These are phyloP conservation scores for Rhamnella rubrinervis DNA, from an alignment of 331 rosid species.

Conservation along the genomic window DNA sequence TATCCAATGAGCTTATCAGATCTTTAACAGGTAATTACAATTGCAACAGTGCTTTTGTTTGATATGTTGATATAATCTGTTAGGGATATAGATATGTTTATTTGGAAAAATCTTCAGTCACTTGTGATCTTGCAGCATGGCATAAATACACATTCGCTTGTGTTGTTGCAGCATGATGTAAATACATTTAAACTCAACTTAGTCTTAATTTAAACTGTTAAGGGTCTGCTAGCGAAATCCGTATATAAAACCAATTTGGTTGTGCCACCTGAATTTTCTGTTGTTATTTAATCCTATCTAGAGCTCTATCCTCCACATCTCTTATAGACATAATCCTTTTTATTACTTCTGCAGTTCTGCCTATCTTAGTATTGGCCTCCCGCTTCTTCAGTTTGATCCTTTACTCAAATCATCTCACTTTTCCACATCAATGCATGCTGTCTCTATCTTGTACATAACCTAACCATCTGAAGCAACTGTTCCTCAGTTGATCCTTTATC, in stretches of 20 bases:
- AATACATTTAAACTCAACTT: too few relatives aligned
- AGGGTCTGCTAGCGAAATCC: too few relatives aligned
- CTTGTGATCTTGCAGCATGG: too few relatives aligned
- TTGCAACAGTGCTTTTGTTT: slow-evolving; percentile 5
- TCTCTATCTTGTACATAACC: too few relatives aligned
- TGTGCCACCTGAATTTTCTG: background rate
- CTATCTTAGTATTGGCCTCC: background rate
- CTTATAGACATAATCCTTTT: too few relatives aligned
- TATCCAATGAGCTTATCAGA: slow-evolving; percentile 90
- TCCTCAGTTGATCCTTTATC: background rate
- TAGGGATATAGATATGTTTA: too few relatives aligned
- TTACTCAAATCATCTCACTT: background rate
- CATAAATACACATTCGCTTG: too few relatives aligned
- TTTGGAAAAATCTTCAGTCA: too few relatives aligned
- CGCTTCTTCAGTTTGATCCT: background rate
- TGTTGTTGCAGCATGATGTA: too few relatives aligned
- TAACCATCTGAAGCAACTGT: background rate
- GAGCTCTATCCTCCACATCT: background rate
- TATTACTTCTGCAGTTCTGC: too few relatives aligned
- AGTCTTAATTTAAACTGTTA: too few relatives aligned
- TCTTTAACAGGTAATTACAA: slow-evolving; percentile 77
- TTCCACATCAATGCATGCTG: background rate
- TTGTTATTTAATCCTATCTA: background rate
- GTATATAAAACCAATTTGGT: too few relatives aligned
- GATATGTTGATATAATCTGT: background rate